A percentile compares a stretch with the other conserved stretches of the same genome.
phyloP scores from a whole-genome alignment of 1,284 basidiomycete genomes.

The Neonothopanus nambi region DNA sequence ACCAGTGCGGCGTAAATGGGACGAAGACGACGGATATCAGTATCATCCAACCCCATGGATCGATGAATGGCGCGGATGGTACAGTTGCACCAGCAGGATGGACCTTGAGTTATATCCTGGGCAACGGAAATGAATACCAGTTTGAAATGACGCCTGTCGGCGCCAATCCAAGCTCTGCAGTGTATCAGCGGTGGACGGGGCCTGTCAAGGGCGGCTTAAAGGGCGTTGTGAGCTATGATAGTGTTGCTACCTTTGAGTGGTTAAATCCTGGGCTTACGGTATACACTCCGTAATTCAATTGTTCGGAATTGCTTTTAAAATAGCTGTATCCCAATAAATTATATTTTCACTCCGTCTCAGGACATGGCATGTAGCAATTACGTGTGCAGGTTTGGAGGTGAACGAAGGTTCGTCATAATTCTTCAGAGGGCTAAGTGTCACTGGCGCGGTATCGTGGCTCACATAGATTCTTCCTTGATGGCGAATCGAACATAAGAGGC shows the following conservation, averaged over 20 bases:
- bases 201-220: conserved; percentile 23
- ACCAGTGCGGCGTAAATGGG: conserved; percentile 27
- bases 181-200: conserved; percentile 28
- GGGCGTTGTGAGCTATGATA: conserved; percentile 18
- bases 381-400: no score
- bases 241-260: conserved; percentile 27
- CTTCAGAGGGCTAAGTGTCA: no score
- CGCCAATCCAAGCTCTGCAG: conserved; percentile 19
- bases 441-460: no score
- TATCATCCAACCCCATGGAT: conserved; percentile 23
- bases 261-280: conserved; percentile 25
- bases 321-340: no score
- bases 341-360: no score
- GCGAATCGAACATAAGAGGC: no score
- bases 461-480: no score
- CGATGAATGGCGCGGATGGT: conserved; percentile 14
- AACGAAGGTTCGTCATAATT: no score
- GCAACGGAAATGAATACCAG: conserved; percentile 22
- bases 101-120: conserved; percentile 23
- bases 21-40: conserved; percentile 20
- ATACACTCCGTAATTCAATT: conserved; percentile 17
- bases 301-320: no score
- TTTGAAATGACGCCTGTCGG: conserved; percentile 24
- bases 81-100: conserved; percentile 25
- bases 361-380: no score